A percentile compares a stretch with the other conserved stretches of the same genome.
Conservation (phyloP, 129 eudicot genomes). For the Gnaphalium uliginosum region DNA sequence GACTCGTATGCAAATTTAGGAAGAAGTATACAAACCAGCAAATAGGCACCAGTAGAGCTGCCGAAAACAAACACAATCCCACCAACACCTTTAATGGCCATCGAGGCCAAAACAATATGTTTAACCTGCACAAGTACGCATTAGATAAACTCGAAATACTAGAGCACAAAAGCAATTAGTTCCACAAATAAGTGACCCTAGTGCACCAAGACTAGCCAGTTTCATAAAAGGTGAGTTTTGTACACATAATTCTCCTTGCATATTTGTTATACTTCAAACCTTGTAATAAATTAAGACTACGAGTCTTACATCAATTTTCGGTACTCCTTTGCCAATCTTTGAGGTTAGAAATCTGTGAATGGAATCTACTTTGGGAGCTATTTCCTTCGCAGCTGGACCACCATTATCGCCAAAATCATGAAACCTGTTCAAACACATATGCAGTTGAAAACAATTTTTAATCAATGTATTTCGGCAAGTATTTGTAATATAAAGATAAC, state of each 20-base stretch:
- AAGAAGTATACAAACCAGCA: constrained; percentile 50
- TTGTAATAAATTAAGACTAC: background rate
- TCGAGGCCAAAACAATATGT: constrained; percentile 49
- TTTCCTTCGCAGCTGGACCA: constrained; percentile 63
- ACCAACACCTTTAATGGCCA: constrained; percentile 65
- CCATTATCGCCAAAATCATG: constrained; percentile 79
- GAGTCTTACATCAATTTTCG: constrained; percentile 54
- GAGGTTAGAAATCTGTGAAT: constrained; percentile 38
- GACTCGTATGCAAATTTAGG: background rate
- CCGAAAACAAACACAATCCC: constrained; percentile 72
- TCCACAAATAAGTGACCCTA: background rate
- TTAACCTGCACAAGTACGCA: constrained; percentile 42
- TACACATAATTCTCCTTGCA: background rate
- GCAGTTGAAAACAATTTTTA: background rate
- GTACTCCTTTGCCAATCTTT: constrained; percentile 40
- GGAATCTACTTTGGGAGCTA: constrained; percentile 55
- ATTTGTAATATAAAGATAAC: background rate
- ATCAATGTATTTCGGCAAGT: background rate
- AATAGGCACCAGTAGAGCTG: constrained; percentile 64
- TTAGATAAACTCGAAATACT: background rate
- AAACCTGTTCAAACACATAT: constrained; percentile 44
- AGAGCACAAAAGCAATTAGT: background rate
- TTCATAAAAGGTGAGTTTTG: background rate
- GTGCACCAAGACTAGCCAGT: background rate
- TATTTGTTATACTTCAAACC: background rate